Evolutionary conservation across 139 green algal species (phyloP).

Genomic region (Chlorella sp.): DNA sequence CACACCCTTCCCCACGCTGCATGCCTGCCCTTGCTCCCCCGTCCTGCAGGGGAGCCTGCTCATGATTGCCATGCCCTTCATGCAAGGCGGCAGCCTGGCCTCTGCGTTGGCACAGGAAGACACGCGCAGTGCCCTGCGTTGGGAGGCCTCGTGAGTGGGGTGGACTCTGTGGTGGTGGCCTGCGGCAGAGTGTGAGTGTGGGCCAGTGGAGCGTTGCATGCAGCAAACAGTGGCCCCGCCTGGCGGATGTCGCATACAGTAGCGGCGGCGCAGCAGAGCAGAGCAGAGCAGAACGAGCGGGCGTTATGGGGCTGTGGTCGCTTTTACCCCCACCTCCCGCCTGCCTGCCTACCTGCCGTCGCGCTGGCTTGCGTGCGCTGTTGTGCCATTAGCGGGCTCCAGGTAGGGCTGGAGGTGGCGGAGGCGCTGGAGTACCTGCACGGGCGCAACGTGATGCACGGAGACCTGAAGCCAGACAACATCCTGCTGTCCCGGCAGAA

Average conservation of each 20-base stretch:
- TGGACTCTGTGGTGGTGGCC: neutral
- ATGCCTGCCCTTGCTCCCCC: too few species aligned
- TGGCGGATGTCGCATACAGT: too few species aligned
- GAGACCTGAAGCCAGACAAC: slow-evolving; percentile 2
- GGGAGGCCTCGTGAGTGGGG: neutral
- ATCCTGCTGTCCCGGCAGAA: neutral
- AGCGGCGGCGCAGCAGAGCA: too few species aligned
- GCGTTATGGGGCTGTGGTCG: too few species aligned
- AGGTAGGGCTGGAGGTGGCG: neutral
- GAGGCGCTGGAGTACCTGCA: slow-evolving; percentile 15
- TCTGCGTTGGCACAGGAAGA: neutral
- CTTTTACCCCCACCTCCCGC: too few species aligned
- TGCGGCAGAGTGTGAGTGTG: neutral
- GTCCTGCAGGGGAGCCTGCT: neutral
- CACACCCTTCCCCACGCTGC: neutral
- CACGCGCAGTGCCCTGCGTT: neutral
- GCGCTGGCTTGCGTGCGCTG: too few species aligned
- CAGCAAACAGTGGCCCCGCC: too few species aligned
- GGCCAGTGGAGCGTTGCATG: too few species aligned
- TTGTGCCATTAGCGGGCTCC: neutral
- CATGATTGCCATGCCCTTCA: neutral
- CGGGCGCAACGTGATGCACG: neutral
- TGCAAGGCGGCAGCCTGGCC: too few species aligned
- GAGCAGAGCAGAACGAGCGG: too few species aligned
- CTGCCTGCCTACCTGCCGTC: too few species aligned